Evolutionary conservation across 2,329 filamentous ascomycete genomes (phyloP).

Genomic region (Hypoxylon sp.): DNA sequence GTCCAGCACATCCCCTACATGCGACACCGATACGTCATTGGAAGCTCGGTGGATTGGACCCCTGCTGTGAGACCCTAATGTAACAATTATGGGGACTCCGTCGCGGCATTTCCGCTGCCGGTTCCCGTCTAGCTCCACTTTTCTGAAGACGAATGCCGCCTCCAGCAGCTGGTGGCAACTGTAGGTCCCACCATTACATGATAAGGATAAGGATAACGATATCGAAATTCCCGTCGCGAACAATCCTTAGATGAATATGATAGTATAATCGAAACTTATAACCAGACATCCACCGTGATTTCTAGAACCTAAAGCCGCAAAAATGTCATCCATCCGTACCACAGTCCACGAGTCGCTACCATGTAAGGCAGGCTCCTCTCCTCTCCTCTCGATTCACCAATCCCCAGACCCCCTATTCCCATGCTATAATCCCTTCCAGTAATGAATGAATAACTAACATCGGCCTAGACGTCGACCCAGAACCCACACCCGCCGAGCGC

Average conservation of each 20-base stretch:
- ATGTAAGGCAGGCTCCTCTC: slow-evolving; percentile 69
- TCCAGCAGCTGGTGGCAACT: slow-evolving; percentile 12
- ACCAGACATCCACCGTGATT: neutral
- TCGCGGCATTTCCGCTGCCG: slow-evolving; percentile 13
- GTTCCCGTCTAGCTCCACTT: slow-evolving; percentile 8
- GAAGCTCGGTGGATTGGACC: slow-evolving; percentile 5
- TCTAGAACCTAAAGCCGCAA: slow-evolving; percentile 21
- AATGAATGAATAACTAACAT: slow-evolving; percentile 25
- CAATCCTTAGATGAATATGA: slow-evolving; percentile 13
- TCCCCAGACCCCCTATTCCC: neutral
- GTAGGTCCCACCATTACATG: neutral
- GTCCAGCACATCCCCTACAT: slow-evolving; percentile 21
- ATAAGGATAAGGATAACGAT: slow-evolving; percentile 33
- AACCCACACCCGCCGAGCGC: slow-evolving; percentile 75
- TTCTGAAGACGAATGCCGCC: slow-evolving; percentile 7
- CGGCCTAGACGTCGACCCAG: slow-evolving; percentile 81
- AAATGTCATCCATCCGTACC: slow-evolving; percentile 75
- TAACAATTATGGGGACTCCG: slow-evolving; percentile 12
- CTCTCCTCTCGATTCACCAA: slow-evolving; percentile 24
- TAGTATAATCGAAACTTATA: neutral
- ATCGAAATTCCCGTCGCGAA: slow-evolving; percentile 23
- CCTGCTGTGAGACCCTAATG: slow-evolving; percentile 29
- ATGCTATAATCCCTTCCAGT: slow-evolving; percentile 31
- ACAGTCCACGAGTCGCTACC: slow-evolving; percentile 85
- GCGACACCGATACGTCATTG: slow-evolving; percentile 37